These are phyloP conservation scores for Grigorovia yakushimaensis DNA, from an alignment of 805 yeast genomes.

Conservation along the genomic window DNA sequence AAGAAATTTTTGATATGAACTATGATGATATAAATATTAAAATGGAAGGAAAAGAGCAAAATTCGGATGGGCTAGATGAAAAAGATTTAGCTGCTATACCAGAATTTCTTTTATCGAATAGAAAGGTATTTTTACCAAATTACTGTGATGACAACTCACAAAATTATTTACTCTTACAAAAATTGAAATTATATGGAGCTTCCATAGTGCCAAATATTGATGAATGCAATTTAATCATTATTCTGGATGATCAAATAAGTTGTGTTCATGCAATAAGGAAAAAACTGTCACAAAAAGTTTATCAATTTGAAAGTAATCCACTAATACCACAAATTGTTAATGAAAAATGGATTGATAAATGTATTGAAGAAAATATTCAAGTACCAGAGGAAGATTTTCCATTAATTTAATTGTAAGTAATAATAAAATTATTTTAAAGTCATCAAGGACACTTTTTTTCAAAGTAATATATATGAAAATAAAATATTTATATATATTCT, in stretches of 20 bases:
- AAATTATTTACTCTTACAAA: constrained; percentile 10
- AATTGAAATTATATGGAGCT: constrained; percentile 39
- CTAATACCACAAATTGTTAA: constrained; percentile 29
- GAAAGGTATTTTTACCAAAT: constrained; percentile 28
- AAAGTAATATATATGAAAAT: too few species aligned
- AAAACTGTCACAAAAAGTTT: background rate
- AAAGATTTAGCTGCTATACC: constrained; percentile 9
- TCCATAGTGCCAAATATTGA: constrained; percentile 21
- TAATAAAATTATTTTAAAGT: too few species aligned
- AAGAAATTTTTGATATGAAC: background rate
- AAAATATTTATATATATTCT: too few species aligned
- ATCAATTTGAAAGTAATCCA: constrained; percentile 3
- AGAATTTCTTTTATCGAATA: constrained; percentile 29
- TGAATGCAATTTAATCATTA: constrained; percentile 34
- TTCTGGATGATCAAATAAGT: constrained; percentile 11
- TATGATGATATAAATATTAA: background rate
- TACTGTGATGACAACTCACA: constrained; percentile 2
- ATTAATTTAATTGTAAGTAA: background rate
- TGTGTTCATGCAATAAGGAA: background rate
- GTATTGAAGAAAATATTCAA: constrained; percentile 25
- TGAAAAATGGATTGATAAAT: constrained; percentile 29
- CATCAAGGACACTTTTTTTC: background rate
- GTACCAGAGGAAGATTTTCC: constrained; percentile 28
- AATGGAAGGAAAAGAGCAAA: background rate
- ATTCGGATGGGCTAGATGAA: too few species aligned